Base-by-base conservation (phyloP, 202 grass and related monocot species). In the Setaria italica region DNA sequence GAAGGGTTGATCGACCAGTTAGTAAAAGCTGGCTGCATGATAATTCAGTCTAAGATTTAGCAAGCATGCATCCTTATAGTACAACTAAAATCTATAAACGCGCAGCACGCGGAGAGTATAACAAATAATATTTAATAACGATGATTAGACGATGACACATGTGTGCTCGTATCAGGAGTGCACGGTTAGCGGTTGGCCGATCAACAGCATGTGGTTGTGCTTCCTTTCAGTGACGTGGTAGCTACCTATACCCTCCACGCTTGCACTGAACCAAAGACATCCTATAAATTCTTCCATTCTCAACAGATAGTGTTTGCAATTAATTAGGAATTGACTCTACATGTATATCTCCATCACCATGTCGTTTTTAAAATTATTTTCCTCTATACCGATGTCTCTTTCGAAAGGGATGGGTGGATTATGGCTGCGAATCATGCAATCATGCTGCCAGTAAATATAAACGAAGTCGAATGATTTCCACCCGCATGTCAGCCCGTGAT, bases 1-100 rank as follows among this genome's bases (percentile, higher is more conserved):
- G 39, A 41, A 42, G 62, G 79, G 48, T 25, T 25, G 55, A 58
- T 58, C 16, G 15, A 55, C 15, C 10, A 25, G 43, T 21, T 39
- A 47, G 2, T 5, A 16, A 11, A 12, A 20, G 21, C 1, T 64
- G 75, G 20, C 11, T 25, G 58, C 58, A 21, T 67, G 77, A 82
- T 82, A 5, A 41, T 25, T 11, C 30, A 67, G 71, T 87, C 85
- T 82, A 87, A 69, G 50, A 62, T 62, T 39, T 73, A 16, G 29
- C 29, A 3, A 15, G 56, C 56, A 59, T 59, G 30, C 62, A 46
- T 42, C 32, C 32, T 51, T 76, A 25, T 30, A 30, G 54, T n/a
- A n/a, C 54, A 8, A 57, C 54, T n/a, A 57, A 57, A 57, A 8
- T 57, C 6, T 57, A 57, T 7, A 19, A 57, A n/a, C 19, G 19